These are phyloP conservation scores for Batrachochytrium dendrobatidis DNA, from an alignment of 371 early-diverging fungal genomes.

Conservation along the genomic window DNA sequence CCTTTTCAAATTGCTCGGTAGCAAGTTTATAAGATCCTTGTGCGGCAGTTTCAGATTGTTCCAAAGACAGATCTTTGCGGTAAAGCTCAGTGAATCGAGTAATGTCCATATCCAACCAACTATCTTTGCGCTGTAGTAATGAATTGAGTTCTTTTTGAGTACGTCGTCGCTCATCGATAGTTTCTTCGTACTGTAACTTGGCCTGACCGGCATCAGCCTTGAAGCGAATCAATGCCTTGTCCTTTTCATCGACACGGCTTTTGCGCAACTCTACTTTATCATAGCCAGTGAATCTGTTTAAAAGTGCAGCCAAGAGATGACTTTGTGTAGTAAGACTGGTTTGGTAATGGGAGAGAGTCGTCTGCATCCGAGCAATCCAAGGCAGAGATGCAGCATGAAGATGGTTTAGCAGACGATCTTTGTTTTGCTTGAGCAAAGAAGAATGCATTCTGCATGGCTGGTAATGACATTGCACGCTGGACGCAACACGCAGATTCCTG, in stretches of 20 bases:
- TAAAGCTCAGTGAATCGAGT: conserved; percentile 80
- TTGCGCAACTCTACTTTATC: conserved; percentile 67
- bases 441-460: too few species aligned
- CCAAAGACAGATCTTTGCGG: conserved; percentile 68
- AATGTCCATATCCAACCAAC: conserved; percentile 81
- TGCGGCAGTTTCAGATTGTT: conserved; percentile 54
- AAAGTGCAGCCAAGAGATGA: neutral
- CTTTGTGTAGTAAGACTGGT: neutral
- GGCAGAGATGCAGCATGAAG: neutral
- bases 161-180: conserved; percentile 59
- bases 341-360: neutral
- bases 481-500: too few species aligned
- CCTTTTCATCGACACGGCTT: conserved; percentile 59
- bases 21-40: conserved; percentile 51
- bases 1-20: conserved; percentile 25
- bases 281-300: conserved; percentile 82
- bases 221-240: conserved; percentile 46
- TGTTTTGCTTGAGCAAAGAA: conserved; percentile 1
- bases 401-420: neutral
- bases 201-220: conserved; percentile 52
- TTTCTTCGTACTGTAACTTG: conserved; percentile 61
- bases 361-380: neutral
- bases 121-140: conserved; percentile 64
- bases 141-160: conserved; percentile 86
- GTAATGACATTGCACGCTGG: too few species aligned